Base-by-base conservation (phyloP, 2,329 filamentous ascomycete genomes). In the Dendrostoma leiphaemia region DNA sequence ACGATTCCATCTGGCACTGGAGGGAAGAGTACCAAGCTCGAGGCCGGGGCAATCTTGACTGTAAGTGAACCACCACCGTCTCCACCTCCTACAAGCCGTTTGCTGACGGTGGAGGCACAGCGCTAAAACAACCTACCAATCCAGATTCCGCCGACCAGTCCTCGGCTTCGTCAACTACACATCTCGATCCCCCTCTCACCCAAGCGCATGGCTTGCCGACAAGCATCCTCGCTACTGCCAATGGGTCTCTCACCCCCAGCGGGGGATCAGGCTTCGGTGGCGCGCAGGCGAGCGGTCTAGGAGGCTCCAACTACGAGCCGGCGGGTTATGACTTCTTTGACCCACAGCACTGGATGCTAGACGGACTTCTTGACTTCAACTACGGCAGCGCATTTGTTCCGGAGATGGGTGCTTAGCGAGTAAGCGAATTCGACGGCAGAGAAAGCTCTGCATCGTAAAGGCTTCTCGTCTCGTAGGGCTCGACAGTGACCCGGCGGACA, bases 301-400 rank as follows among this genome's bases (percentile, higher is more conserved):
- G 70, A 24, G 73, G 74, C 28, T 69, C 83, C 59, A 78, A 79
- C 61, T 87, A 89, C 59, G 79, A 82, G 60, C 81, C 89, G 52
- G 82, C 83, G 9, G 88, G 85, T 63, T 91, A 91, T 69, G 90
- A 96, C 68, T 90, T 95, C 58, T 96, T 96, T 65, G 91, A 96
- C 71, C 90, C 92, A 1, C 80, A 96, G 64, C 90, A 93, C 69
- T 97, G 92, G 92, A 91, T 96, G 77, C 76, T 97, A 57, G 92
- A 97, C 68, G 90, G 90, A 13, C 77, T 93, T 31, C 78, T 94
- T 57, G 89, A 92, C 66, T 88, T 93, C 66, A 90, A 89, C 60
- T 91, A 87, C 23, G 48, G 48, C 31, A 51, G 31, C n/a, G 34
- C 51, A 12, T 59, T 53, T 45, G 57, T 59, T 6, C 57, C 54